A percentile compares a stretch with the other conserved stretches of the same genome.
phyloP scores from a whole-genome alignment of 2,329 filamentous ascomycete species.

The Ceratocystis diversiconidia region DNA sequence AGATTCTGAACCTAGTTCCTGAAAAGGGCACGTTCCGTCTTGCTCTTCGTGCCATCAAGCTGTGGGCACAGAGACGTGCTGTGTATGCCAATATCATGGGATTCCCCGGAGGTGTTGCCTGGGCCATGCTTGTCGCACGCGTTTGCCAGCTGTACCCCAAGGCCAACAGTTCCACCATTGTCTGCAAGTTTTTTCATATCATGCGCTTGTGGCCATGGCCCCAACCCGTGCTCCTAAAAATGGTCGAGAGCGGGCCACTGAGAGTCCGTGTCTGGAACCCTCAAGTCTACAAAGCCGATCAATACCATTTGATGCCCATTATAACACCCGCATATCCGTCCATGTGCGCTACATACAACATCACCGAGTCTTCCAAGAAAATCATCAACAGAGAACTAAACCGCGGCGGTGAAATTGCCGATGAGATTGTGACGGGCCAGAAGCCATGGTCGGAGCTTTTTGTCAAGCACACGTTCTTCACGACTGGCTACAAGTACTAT shows the following conservation, averaged over 20 bases:
- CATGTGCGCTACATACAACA: slow-evolving; percentile 95
- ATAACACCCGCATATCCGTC: slow-evolving; percentile 96
- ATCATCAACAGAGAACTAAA: slow-evolving; percentile 74
- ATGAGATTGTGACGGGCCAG: slow-evolving; percentile 64
- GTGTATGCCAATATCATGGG: slow-evolving; percentile 95
- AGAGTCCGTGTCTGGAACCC: slow-evolving; percentile 91
- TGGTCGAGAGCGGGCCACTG: slow-evolving; percentile 67
- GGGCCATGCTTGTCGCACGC: slow-evolving; percentile 92
- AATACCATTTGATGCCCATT: slow-evolving; percentile 87
- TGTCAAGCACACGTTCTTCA: slow-evolving; percentile 84
- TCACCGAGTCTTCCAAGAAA: slow-evolving; percentile 70
- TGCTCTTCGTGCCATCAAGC: slow-evolving; percentile 80
- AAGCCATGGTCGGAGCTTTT: slow-evolving; percentile 80
- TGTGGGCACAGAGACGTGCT: slow-evolving; percentile 86
- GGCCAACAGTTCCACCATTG: slow-evolving; percentile 73
- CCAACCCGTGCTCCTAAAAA: slow-evolving; percentile 77
- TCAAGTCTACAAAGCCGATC: slow-evolving; percentile 68
- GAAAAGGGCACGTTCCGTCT: slow-evolving; percentile 80
- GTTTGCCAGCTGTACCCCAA: slow-evolving; percentile 94
- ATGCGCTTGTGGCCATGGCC: slow-evolving; percentile 91
- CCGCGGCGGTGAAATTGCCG: slow-evolving; percentile 61
- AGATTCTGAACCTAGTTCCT: slow-evolving; percentile 78
- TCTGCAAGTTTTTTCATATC: slow-evolving; percentile 88
- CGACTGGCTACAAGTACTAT: slow-evolving; percentile 86
- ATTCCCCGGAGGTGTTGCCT: slow-evolving; percentile 91